Evolutionary conservation across 2,329 filamentous ascomycete species (phyloP).

Genomic region (Cercospora beticola): DNA sequence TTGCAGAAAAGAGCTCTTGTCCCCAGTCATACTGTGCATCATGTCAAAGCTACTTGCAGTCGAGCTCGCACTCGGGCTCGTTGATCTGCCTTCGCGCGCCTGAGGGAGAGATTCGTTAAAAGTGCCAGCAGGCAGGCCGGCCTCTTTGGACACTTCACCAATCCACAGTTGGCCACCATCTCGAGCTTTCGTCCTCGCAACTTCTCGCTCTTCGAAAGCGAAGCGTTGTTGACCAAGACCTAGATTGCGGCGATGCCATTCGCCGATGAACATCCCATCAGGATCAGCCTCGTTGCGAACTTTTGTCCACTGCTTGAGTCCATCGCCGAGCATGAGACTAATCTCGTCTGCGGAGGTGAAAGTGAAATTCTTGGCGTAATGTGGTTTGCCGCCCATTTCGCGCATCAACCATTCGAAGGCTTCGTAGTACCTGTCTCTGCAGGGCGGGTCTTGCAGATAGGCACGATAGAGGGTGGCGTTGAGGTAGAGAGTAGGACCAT

Average conservation of each 20-base stretch:
- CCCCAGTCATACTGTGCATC: slow-evolving; percentile 48
- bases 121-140: slow-evolving; percentile 14
- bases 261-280: slow-evolving; percentile 82
- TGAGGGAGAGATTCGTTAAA: slow-evolving; percentile 27
- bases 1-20: slow-evolving; percentile 34
- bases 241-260: slow-evolving; percentile 79
- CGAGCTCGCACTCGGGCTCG: slow-evolving; percentile 31
- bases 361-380: slow-evolving; percentile 92
- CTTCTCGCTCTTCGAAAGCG: slow-evolving; percentile 48
- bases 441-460: slow-evolving; percentile 75
- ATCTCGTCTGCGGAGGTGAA: slow-evolving; percentile 60
- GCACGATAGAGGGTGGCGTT: slow-evolving; percentile 88
- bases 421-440: slow-evolving; percentile 74
- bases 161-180: slow-evolving; percentile 47
- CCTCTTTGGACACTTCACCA: slow-evolving; percentile 26
- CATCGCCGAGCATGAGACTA: slow-evolving; percentile 65
- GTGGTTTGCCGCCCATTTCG: slow-evolving; percentile 75
- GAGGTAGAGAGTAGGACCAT: slow-evolving; percentile 78
- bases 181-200: slow-evolving; percentile 36
- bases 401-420: slow-evolving; percentile 91
- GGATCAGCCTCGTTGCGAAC: slow-evolving; percentile 72
- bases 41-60: slow-evolving; percentile 47
- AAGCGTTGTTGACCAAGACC: slow-evolving; percentile 41
- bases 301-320: slow-evolving; percentile 64
- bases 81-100: slow-evolving; percentile 12